These are phyloP conservation scores for Ophiognomonia clavigignenti-juglandacearum DNA, from an alignment of 2,329 filamentous ascomycete species.

Conservation along the genomic window DNA sequence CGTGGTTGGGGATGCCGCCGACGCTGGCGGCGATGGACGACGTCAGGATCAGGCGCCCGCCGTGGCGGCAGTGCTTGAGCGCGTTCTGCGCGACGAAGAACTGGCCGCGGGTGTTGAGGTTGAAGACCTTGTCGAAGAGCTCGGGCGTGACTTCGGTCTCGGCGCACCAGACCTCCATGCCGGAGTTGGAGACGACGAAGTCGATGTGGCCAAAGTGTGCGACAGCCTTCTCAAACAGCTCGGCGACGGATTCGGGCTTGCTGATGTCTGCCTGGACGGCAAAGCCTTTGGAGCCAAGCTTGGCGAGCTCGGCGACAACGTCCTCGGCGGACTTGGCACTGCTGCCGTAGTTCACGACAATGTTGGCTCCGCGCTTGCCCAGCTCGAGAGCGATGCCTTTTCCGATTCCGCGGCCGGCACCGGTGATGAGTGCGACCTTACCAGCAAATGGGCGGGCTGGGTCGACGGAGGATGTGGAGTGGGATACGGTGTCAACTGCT, in stretches of 20 bases:
- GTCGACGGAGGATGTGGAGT: constrained; percentile 13
- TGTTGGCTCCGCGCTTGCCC: constrained; percentile 56
- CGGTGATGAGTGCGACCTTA: constrained; percentile 59
- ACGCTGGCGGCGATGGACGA: constrained; percentile 64
- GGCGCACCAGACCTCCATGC: constrained; percentile 66
- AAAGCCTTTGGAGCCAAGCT: constrained; percentile 52
- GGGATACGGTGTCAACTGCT: constrained; percentile 15
- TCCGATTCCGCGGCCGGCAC: constrained; percentile 62
- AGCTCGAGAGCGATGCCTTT: constrained; percentile 63
- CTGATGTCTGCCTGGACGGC: constrained; percentile 63
- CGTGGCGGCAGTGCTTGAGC: constrained; percentile 64
- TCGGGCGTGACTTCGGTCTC: constrained; percentile 65
- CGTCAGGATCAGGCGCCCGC: constrained; percentile 70
- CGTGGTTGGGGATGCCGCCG: constrained; percentile 64
- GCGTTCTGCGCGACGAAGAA: constrained; percentile 76
- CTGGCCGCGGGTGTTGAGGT: constrained; percentile 65
- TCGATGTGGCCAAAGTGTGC: constrained; percentile 64
- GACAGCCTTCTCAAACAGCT: constrained; percentile 62
- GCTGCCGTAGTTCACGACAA: constrained; percentile 64
- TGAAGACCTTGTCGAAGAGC: constrained; percentile 68
- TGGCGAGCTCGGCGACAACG: constrained; percentile 48
- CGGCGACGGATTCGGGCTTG: constrained; percentile 51
- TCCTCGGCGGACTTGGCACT: constrained; percentile 50
- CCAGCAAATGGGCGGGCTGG: constrained; percentile 37
- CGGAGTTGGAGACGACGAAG: constrained; percentile 69